Base-by-base conservation (phyloP, 768 basidiomycete genomes). In the Clathrus columnatus region DNA sequence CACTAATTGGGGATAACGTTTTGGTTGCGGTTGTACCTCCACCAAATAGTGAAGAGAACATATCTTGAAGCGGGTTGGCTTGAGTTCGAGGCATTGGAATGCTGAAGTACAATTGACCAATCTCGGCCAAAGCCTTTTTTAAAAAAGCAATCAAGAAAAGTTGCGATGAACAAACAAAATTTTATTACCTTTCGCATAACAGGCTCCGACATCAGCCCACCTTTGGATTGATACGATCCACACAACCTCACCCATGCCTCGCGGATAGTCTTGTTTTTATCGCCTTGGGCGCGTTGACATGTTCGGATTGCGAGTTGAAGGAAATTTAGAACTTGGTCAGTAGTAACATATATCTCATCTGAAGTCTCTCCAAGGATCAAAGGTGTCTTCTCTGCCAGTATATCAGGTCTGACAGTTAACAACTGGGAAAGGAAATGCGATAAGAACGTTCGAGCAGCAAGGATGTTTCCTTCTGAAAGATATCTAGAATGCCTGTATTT, bases 391-490 rank as follows among this genome's bases (percentile, higher is more conserved):
- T 71, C 69, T 41, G 77, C 74, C 6, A 62, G 62, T 56, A 75
- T 58, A 41, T 70, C 65, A 10, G 77, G 73, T 53, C 77, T 67
- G 17, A 74, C 68, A 18, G 75, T 64, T 46, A 84, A 73, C 5
- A 89, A 71, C 55, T 80, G 79, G 49, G 84, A 75, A 48, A 85
- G 75, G 67, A 87, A 91, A 48, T 84, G 80, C n/a, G 77, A 74
- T 66, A 95, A 84, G 75, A 97, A 96, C n/a, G 86, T 82, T n/a
- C 83, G 82, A 3, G 95, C 90, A 4, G 89, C 89, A n/a, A 91
- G 81, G 64, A 99, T 85, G 60, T 92, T 92, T 16, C 91, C 90
- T 51, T 91, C 89, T 59, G 79, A 79, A 21, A 93, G 73, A 63
- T 88, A 89, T 56, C 87, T 90, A 62, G 16, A 18, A n/a, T 46